Evolutionary conservation across 176 grass and related monocot species (phyloP).

Genomic region (Juncus effusus): DNA sequence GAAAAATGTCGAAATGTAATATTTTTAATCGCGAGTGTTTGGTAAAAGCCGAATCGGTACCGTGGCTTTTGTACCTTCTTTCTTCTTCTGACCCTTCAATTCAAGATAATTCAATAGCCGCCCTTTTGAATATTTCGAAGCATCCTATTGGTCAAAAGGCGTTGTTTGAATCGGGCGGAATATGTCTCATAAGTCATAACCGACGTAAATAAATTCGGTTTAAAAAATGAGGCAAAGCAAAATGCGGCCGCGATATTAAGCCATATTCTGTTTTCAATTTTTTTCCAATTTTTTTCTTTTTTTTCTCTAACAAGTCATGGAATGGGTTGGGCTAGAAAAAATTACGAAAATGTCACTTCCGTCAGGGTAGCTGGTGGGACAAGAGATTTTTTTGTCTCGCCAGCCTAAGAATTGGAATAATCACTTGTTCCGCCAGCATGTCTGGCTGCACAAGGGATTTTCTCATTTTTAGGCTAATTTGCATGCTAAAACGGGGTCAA

Average conservation of each 20-base stretch:
- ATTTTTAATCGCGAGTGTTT: conserved; percentile 62
- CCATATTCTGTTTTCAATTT: too few relatives aligned
- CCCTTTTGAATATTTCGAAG: conserved; percentile 67
- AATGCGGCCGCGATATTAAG: conserved; percentile 72
- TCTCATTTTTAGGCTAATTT: too few relatives aligned
- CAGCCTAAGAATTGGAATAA: too few relatives aligned
- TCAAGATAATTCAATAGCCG: conserved; percentile 53
- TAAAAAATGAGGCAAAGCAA: conserved; percentile 51
- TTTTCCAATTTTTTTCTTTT: too few relatives aligned
- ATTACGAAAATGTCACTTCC: too few relatives aligned
- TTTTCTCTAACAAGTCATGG: too few relatives aligned
- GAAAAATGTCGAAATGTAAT: conserved; percentile 73
- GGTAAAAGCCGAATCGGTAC: conserved; percentile 50
- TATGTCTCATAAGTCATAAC: conserved; percentile 57
- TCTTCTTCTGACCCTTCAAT: conserved; percentile 39
- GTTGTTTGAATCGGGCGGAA: conserved; percentile 52
- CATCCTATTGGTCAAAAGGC: conserved; percentile 40
- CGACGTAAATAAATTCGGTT: conserved; percentile 40
- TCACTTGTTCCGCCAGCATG: too few relatives aligned
- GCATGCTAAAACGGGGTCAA: too few relatives aligned
- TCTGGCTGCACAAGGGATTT: too few relatives aligned
- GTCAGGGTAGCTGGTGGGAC: too few relatives aligned
- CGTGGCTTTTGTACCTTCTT: conserved; percentile 69
- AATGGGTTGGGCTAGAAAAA: too few relatives aligned
- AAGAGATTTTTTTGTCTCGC: too few relatives aligned